These are phyloP conservation scores for Xylaria scruposa DNA, from an alignment of 495 filamentous ascomycete species.

Conservation along the genomic window DNA sequence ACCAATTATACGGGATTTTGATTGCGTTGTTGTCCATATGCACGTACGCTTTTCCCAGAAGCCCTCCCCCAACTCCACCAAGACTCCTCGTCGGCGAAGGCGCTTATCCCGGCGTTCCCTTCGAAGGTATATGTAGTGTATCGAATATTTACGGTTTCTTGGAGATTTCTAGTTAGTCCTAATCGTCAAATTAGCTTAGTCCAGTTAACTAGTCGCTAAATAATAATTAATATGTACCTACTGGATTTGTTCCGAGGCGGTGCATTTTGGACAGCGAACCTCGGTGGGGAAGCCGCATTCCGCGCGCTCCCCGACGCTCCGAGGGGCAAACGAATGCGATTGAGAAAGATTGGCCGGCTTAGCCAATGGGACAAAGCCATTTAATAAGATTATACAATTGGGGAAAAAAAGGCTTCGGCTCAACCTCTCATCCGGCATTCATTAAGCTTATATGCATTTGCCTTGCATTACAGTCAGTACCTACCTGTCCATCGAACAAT, in stretches of 20 bases:
- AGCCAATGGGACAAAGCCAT: constrained; percentile 11
- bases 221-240: too few species aligned
- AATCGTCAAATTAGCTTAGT: too few species aligned
- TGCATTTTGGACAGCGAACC: constrained; percentile 1
- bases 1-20: too few species aligned
- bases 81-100: too few species aligned
- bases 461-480: not conserved
- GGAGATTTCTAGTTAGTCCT: too few species aligned
- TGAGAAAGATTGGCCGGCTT: not conserved
- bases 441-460: not conserved
- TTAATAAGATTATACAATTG: constrained; percentile 11
- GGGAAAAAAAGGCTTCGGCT: not conserved
- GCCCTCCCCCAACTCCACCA: too few species aligned
- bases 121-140: too few species aligned
- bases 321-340: constrained; percentile 5
- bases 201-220: too few species aligned
- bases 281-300: constrained; percentile 26
- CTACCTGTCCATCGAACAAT: not conserved
- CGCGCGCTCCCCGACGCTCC: not conserved
- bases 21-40: too few species aligned
- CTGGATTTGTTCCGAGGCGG: not conserved
- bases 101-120: too few species aligned
- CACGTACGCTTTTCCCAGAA: too few species aligned
- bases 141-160: too few species aligned
- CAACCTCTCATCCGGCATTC: not conserved